These are phyloP conservation scores for Psilocybe cyanescens DNA, from an alignment of 768 basidiomycete species.

Conservation along the genomic window DNA sequence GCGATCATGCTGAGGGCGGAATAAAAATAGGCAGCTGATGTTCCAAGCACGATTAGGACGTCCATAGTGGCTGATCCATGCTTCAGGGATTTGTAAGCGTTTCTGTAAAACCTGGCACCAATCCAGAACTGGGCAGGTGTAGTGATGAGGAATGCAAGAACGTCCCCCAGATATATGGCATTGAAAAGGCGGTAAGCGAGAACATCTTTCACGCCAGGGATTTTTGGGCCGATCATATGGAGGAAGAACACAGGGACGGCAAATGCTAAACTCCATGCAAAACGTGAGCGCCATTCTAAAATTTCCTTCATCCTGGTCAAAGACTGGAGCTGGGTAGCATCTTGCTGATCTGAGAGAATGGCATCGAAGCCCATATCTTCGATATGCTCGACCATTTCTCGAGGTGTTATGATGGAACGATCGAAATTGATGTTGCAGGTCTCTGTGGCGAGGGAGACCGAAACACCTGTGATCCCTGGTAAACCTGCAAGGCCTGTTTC, in stretches of 20 bases:
- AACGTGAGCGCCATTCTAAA: constrained; percentile 82
- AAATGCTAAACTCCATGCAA: constrained; percentile 75
- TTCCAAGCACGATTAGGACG: constrained; percentile 94
- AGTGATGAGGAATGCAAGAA: constrained; percentile 76
- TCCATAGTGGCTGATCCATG: constrained; percentile 97
- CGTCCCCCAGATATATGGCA: constrained; percentile 82
- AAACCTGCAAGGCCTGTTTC: constrained; percentile 69
- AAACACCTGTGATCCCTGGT: constrained; percentile 74
- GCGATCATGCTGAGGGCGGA: constrained; percentile 73
- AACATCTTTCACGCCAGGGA: constrained; percentile 61
- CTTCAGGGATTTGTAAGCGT: constrained; percentile 88
- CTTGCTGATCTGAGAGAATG: constrained; percentile 77
- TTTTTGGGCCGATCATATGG: constrained; percentile 78
- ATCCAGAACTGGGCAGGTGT: constrained; percentile 95
- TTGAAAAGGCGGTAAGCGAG: constrained; percentile 54
- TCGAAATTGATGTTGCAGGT: constrained; percentile 80
- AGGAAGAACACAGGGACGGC: constrained; percentile 95
- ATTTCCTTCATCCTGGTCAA: constrained; percentile 91
- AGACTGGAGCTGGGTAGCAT: constrained; percentile 84
- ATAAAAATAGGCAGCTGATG: constrained; percentile 92
- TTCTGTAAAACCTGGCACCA: constrained; percentile 84
- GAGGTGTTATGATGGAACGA: constrained; percentile 67
- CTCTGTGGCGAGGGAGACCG: constrained; percentile 78
- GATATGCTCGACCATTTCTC: constrained; percentile 88
- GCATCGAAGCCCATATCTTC: constrained; percentile 93